Evolutionary conservation across 495 filamentous ascomycete species (phyloP), one percentile per base, ranked within the genome.

Genomic region (Amphirosellinia nigrospora): DNA sequence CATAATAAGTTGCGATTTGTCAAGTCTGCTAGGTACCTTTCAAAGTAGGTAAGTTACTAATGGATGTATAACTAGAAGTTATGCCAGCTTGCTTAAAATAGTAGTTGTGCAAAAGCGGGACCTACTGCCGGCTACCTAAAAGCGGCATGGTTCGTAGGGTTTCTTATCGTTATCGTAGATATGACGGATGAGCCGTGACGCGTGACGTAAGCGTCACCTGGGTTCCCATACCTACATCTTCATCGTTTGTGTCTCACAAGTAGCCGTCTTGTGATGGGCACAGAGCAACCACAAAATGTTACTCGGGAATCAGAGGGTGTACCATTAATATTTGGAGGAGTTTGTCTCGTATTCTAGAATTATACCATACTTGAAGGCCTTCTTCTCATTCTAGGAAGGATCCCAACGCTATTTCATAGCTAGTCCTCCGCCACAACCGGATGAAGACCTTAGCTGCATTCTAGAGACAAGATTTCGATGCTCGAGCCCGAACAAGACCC

Each of bases 161-260:
- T n/a, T n/a, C n/a, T n/a, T n/a, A n/a, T n/a, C n/a, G n/a, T n/a
- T n/a, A n/a, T n/a, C n/a, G 39, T 41, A 5, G 48, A 8, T 23
- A 52, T 48, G 30, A 26, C 50, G 30, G 30, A 65, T 28, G 45
- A 11, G 39, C 32, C 0, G 34, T 65, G 63, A 65, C 63, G 46
- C 0, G 34, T 65, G 63, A 65, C 63, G 46, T 48, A 65, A 65
- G 63, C 63, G 34, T 65, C 46, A 53, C 9, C 61, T 48, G 61
- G 8, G 45, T 53, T 4, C 19, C n/a, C 2, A 16, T 48, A 19
- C 45, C 45, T 30, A 36, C 28, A 9, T 52, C 45, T 28, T 64
- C 26, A 21, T n/a, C 30, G 15, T 50, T 32, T 64, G 61, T 21
- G n/a, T 64, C 41, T 64, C 61, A 50, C 45, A 50, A 23, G 21